Percentiles rank a stretch among this genome's conserved stretches.
Evolutionary conservation across 1,284 basidiomycete genomes (phyloP).

Genomic region (Rhizopogon parksii): DNA sequence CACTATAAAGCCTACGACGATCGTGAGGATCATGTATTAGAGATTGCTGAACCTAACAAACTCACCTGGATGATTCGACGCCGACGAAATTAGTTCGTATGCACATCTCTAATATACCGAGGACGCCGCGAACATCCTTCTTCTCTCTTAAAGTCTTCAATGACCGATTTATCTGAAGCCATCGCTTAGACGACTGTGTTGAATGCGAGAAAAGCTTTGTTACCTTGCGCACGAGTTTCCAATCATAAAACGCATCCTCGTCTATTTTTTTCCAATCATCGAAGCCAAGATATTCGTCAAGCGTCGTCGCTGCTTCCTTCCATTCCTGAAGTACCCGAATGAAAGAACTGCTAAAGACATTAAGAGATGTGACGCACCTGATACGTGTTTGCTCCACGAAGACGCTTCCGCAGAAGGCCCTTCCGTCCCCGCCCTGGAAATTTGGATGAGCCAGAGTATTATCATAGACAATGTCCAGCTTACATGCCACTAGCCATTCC

Average conservation of each 20-base stretch:
- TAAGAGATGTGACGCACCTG: conserved; percentile 30
- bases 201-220: background rate
- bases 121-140: conserved; percentile 77
- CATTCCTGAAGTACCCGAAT: conserved; percentile 52
- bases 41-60: background rate
- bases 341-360: background rate
- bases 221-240: conserved; percentile 74
- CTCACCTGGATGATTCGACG: conserved; percentile 74
- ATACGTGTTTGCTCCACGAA: conserved; percentile 73
- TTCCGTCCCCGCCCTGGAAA: conserved; percentile 76
- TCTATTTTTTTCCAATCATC: conserved; percentile 85
- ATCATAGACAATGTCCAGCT: conserved; percentile 18
- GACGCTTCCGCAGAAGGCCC: conserved; percentile 65
- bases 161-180: conserved; percentile 54
- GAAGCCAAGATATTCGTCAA: conserved; percentile 81
- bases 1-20: conserved; percentile 70
- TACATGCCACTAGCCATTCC: conserved; percentile 86
- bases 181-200: background rate
- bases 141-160: conserved; percentile 56
- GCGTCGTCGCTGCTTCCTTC: conserved; percentile 72
- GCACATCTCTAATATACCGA: conserved; percentile 90
- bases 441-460: conserved; percentile 1
- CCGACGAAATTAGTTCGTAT: conserved; percentile 94
- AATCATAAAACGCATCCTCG: conserved; percentile 87
- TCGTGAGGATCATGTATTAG: conserved; percentile 5